Base-by-base conservation (phyloP, 257 asterid species). In the Solanum ossicruentum region DNA sequence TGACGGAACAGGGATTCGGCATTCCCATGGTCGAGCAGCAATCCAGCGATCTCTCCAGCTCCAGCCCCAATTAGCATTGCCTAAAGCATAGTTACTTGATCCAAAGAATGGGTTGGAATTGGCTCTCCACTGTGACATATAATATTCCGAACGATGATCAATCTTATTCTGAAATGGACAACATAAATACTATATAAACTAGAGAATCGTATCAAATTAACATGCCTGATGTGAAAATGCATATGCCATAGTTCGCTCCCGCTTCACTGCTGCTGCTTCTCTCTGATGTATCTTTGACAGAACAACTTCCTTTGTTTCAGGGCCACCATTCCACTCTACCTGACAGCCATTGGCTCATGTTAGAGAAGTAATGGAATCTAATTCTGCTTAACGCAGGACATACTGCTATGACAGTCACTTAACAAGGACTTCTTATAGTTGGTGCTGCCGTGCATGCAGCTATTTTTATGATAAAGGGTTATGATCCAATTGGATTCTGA, bases 41-140 rank as follows among this genome's bases (percentile, higher is more conserved):
- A 97, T 88, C 99, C 99, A 97, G 15, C 96, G 92, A 85, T 97
- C 98, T 88, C 84, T 95, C 99, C 98, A 97, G 87, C 99, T 97
- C 99, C 99, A 95, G 18, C 96, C 98, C 99, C 99, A 97, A 71
- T 91, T 89, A 12, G 90, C 89, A 84, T 92, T 91, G 80, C 97
- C 91, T 20, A 91, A 88, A 45, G 92, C 96, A 18, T 86, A 80
- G 86, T 88, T 90, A 57, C 87, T 89, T 47, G 90, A 85, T 77
- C 95, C 95, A 45, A 91, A 89, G 80, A 89, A 85, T 10, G 91
- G 92, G 69, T 72, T 90, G 26, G 92, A 88, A 87, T 92, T 91
- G 86, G 97, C 96, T 87, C 96, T 96, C 99, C 99, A 97, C 98
- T 93, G 91, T 87, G 83, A 85, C 84, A 18, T 56, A 84, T 56